Base-by-base conservation (phyloP, 2,329 filamentous ascomycete genomes). In the Pyrenophora tritici-repentis region DNA sequence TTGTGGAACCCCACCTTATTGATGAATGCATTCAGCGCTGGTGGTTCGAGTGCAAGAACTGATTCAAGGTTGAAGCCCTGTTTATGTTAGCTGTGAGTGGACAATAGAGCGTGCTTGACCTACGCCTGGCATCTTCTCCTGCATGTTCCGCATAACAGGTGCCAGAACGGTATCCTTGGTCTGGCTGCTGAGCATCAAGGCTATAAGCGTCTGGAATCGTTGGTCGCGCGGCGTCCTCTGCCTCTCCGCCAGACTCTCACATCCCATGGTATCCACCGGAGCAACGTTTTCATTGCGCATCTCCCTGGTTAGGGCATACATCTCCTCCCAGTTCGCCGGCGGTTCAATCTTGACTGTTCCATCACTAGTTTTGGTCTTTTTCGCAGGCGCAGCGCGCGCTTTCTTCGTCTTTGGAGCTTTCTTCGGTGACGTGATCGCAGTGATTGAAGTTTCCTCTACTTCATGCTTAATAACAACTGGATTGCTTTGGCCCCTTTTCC, bases 201-300 rank as follows among this genome's bases (percentile, higher is more conserved):
- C 85, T 33, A 96, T 81, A 24, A 97, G 83, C 3, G 90, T 96
- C 67, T 97, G 92, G 64, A 95, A 92, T 6, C 92, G 83, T 69
- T 86, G 85, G 67, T 87, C 83, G 47, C 78, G 72, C 13, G 79
- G 78, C 0, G 76, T 72, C 3, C 67, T 73, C 13, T 75, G 71
- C 40, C 81, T 76, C 47, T 83, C 77, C 2, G 89, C 89, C 8
- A 94, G 80, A 6, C 84, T 83, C 74, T 91, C 91, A 74, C 94
- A 99, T 9, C 94, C 94, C 92, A 97, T 97, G 0, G 93, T 97
- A 73, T 99, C 94, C 9, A 99, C 94, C 0, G 93, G 89, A 1
- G 94, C 94, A 0, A 82, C 74, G 33, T 82, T 88, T 74, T 78
- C 83, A 70, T 70, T 88, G 76, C 75, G 87, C 91, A 97, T 97